A percentile compares a stretch with the other conserved stretches of the same genome.
phyloP scores from a whole-genome alignment of 2,329 filamentous ascomycete genomes.

The Fusarium verticillioides region DNA sequence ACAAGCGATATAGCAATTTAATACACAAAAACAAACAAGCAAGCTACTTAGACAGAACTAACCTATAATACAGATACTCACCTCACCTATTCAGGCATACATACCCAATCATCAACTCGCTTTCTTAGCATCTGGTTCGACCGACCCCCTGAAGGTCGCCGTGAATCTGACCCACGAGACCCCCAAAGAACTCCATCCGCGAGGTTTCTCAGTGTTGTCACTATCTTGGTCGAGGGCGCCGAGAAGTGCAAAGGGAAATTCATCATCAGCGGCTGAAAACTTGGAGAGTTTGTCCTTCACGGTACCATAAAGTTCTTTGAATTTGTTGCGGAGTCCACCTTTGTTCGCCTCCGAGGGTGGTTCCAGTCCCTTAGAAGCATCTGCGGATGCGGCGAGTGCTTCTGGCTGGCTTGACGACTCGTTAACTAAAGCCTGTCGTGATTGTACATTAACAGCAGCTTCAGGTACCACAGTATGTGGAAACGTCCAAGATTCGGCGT shows the following conservation, averaged over 20 bases:
- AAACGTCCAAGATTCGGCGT: not conserved
- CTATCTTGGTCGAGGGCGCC: conserved; percentile 3
- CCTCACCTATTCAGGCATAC: not conserved
- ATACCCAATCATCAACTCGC: not conserved
- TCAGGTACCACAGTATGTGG: not conserved
- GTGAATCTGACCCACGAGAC: not conserved
- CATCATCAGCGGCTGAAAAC: not conserved
- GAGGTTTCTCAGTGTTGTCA: not conserved
- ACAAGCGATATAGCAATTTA: not conserved
- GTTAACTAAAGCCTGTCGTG: not conserved
- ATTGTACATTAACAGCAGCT: not conserved
- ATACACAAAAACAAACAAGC: not conserved
- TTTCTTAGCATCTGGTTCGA: not conserved
- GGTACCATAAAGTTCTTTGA: not conserved
- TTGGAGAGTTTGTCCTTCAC: not conserved
- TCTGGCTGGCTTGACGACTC: not conserved
- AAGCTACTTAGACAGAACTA: not conserved
- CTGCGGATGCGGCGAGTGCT: too few relatives aligned
- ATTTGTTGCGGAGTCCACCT: not conserved
- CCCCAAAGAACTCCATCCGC: not conserved
- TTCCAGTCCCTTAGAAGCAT: not conserved
- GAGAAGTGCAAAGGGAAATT: not conserved
- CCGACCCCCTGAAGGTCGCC: not conserved
- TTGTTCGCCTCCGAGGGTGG: not conserved
- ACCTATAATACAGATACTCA: not conserved